These are phyloP conservation scores for Apiotrichum gracile DNA, from an alignment of 1,284 basidiomycete genomes.

Conservation along the genomic window DNA sequence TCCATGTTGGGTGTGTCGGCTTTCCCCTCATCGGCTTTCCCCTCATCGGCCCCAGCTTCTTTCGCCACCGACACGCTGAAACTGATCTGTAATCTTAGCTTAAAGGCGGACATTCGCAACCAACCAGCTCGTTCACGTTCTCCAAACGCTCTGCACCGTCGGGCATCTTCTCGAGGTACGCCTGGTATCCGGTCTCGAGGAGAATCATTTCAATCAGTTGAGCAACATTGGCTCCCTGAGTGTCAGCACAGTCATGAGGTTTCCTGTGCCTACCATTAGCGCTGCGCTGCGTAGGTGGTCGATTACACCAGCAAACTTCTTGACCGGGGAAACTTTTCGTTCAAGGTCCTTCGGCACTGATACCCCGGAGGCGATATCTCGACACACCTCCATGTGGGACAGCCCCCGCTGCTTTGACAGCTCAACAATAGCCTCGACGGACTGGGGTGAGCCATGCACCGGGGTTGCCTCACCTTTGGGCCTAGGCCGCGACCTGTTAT, in stretches of 20 bases:
- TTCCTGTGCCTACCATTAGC: constrained; percentile 53
- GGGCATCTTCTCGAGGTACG: constrained; percentile 56
- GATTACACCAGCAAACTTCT: constrained; percentile 61
- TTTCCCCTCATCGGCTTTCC: too few species aligned
- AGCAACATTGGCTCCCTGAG: constrained; percentile 58
- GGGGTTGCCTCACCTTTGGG: constrained; percentile 58
- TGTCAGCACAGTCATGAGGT: neutral
- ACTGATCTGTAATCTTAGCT: constrained; percentile 34
- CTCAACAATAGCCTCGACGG: constrained; percentile 57
- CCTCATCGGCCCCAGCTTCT: too few species aligned
- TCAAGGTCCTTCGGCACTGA: too few species aligned
- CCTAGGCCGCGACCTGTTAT: constrained; percentile 63
- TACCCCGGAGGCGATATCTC: constrained; percentile 55
- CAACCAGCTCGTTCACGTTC: constrained; percentile 78
- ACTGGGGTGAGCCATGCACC: constrained; percentile 45
- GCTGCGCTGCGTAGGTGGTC: constrained; percentile 57
- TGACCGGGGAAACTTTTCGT: constrained; percentile 63
- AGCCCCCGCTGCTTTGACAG: constrained; percentile 55
- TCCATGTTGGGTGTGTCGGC: too few species aligned
- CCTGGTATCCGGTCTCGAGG: constrained; percentile 61
- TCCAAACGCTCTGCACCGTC: constrained; percentile 76
- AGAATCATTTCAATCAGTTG: constrained; percentile 62
- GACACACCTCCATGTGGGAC: constrained; percentile 57
- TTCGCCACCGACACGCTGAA: constrained; percentile 43
- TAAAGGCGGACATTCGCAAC: constrained; percentile 1